phyloP scores from a whole-genome alignment of 495 filamentous ascomycete species.

The Acidomyces sp. region DNA sequence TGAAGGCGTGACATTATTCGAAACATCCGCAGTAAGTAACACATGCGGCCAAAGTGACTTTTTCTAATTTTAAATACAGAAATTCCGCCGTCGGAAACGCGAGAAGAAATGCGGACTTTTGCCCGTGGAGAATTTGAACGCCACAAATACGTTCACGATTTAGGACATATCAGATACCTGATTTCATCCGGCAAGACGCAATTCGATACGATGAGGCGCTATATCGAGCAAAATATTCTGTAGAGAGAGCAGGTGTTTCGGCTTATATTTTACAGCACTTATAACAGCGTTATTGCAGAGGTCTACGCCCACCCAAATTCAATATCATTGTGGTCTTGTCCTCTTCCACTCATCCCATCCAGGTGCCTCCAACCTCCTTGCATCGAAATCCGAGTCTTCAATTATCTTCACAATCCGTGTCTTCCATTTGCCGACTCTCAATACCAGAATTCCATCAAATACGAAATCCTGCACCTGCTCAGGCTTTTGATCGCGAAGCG shows the following conservation, averaged over 20 bases:
- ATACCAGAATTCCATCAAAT: slow-evolving; percentile 49
- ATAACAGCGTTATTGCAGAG: too few species aligned
- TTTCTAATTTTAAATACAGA: slow-evolving; percentile 7
- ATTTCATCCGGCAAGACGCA: slow-evolving; percentile 48
- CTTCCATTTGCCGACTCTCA: slow-evolving; percentile 72
- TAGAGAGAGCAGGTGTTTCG: too few species aligned
- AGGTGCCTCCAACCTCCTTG: slow-evolving; percentile 8
- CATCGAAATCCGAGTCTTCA: slow-evolving; percentile 41
- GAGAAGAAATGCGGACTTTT: slow-evolving; percentile 54
- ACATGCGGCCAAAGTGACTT: not conserved
- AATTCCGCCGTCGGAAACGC: slow-evolving; percentile 39
- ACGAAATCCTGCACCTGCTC: slow-evolving; percentile 43
- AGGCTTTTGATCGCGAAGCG: slow-evolving; percentile 3
- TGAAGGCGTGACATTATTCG: slow-evolving; percentile 45
- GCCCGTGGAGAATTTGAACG: slow-evolving; percentile 67
- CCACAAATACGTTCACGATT: slow-evolving; percentile 54
- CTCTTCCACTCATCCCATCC: slow-evolving; percentile 18
- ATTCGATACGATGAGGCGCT: slow-evolving; percentile 46
- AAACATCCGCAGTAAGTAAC: slow-evolving; percentile 22
- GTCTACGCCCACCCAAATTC: too few species aligned
- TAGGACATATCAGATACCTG: slow-evolving; percentile 48
- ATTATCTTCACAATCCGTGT: slow-evolving; percentile 60
- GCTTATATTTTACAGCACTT: too few species aligned
- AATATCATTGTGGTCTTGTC: too few species aligned
- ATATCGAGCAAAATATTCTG: slow-evolving; percentile 37